These are phyloP conservation scores for Areca catechu DNA, from an alignment of 176 grass and related monocot species.

Conservation along the genomic window DNA sequence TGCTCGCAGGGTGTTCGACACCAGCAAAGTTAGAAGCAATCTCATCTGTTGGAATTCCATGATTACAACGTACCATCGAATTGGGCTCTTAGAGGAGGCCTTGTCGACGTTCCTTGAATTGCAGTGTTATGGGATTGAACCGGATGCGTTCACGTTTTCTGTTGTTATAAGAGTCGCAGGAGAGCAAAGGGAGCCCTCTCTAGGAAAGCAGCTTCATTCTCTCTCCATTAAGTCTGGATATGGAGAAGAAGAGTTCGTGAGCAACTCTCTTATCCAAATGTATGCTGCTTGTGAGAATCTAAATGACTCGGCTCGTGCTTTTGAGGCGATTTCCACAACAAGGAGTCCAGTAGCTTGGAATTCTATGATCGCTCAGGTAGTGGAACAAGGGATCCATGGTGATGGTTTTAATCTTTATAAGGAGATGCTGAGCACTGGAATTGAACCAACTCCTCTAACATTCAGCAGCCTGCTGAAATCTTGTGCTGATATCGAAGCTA, in stretches of 20 bases:
- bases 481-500: not conserved
- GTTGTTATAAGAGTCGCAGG: not conserved
- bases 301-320: not conserved
- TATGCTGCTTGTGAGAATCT: constrained; percentile 1
- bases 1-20: not conserved
- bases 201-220: not conserved
- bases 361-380: constrained; percentile 1
- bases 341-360: constrained; percentile 1
- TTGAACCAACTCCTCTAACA: constrained; percentile 2
- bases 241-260: not conserved
- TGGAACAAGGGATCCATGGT: not conserved
- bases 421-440: not conserved
- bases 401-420: not conserved
- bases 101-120: not conserved
- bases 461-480: constrained; percentile 8
- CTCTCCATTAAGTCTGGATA: not conserved
- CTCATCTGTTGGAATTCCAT: not conserved
- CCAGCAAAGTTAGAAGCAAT: not conserved
- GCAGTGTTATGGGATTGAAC: not conserved
- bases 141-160: not conserved
- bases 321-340: not conserved
- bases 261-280: constrained; percentile 3
- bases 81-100: not conserved
- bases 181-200: not conserved
- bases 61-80: not conserved